Base-by-base conservation (phyloP, 495 filamentous ascomycete species). In the Bacidia gigantensis region DNA sequence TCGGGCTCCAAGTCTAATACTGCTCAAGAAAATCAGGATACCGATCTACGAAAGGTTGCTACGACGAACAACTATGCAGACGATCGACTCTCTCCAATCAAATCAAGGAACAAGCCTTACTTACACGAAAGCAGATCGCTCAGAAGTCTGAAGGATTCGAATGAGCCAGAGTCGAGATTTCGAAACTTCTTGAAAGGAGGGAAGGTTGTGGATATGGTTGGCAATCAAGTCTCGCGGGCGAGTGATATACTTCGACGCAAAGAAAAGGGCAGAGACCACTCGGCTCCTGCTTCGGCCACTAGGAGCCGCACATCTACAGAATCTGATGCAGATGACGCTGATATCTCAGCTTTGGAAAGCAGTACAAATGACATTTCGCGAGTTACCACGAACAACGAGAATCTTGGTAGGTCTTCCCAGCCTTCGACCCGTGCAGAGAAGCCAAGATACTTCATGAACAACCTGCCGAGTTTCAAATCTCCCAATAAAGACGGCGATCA, bases 211-310 rank as follows among this genome's bases (percentile, higher is more conserved):
- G 73, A 72, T 41, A 65, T 69, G 17, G 72, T 76, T n/a, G 74
- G 70, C 9, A 76, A 72, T 53, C 76, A 79, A 55, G 76, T 81
- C 1, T 70, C 72, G 0, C 74, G 71, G 60, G 73, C 81, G 49
- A 75, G 78, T 22, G 75, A 79, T 52, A 62, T 74, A 29, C 67
- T 82, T 5, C 66, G 69, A 67, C 60, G 67, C 52, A 79, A 76
- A 53, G 79, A 79, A 43, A 71, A 71, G 38, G 44, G 55, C 21
- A 50, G 45, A 26, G 50, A 58, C 3, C 62, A 64, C 47, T 66
- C 70, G 38, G 64, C 66, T 17, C 61, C 68, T 41, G 65, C 62
- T 5, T 76, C 73, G 24, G 62, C 68, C 32, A 64, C 66, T 21
- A 64, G 65, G 10, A 68, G 64, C 24, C 38, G 65, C 46, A 57